Conservation (phyloP, 345 rosid species). For the Bruguiera sexangula region DNA sequence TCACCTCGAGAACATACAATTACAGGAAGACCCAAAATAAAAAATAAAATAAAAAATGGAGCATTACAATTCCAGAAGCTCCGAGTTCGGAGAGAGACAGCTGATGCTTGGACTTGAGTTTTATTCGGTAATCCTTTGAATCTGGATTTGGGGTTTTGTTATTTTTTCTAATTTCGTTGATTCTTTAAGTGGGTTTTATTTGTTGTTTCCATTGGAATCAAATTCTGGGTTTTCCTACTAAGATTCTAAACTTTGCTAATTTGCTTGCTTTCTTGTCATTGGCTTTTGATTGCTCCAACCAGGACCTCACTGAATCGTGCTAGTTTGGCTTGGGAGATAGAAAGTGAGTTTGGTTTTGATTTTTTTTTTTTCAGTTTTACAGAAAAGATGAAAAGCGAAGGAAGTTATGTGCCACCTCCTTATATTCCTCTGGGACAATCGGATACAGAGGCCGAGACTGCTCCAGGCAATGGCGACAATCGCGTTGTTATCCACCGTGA, state of each 20-base stretch:
- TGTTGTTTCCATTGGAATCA: not conserved
- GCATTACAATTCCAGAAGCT: too few species aligned
- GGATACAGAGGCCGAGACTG: conserved; percentile 41
- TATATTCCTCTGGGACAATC: conserved; percentile 71
- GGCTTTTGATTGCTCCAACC: not conserved
- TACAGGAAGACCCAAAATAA: too few species aligned
- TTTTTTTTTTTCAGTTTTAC: not conserved
- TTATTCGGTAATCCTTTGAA: too few species aligned
- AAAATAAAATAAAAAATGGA: too few species aligned
- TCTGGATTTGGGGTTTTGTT: too few species aligned
- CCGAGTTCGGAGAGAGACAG: too few species aligned
- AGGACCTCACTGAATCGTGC: conserved; percentile 7
- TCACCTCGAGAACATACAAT: too few species aligned
- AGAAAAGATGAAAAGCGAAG: conserved; percentile 47
- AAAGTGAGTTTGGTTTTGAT: too few species aligned
- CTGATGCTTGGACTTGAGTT: too few species aligned
- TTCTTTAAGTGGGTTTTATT: too few species aligned
- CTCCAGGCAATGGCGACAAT: conserved; percentile 25
- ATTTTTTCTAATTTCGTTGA: too few species aligned
- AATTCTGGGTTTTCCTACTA: not conserved
- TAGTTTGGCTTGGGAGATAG: not conserved
- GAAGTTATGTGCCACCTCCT: conserved; percentile 71
- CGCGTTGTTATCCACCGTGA: conserved; percentile 12
- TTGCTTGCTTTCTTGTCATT: not conserved
- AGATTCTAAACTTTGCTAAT: not conserved